Evolutionary conservation across 306 rosid species (phyloP), one percentile per base, ranked within the genome.

Genomic region (Inga oerstediana): DNA sequence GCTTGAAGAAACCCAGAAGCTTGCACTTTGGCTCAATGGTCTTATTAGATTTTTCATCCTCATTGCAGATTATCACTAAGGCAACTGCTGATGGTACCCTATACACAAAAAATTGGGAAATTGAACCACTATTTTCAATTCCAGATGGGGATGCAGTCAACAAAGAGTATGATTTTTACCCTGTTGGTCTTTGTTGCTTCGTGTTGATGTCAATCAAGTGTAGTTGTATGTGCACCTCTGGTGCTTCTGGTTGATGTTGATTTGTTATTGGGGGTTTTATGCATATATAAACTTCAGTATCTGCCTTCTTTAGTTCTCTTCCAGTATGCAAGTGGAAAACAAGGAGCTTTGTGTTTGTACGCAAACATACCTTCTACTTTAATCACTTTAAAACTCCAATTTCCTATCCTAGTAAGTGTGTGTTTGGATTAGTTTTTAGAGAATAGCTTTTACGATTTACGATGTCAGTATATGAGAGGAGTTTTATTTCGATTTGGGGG

Each of bases 81-180:
- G 99, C 97, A 79, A 96, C 95, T 75, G 97, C 92, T 80, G 98
- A 96, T 88, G 93, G 98, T 82, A 91, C 99, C 44, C 93, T 96
- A 54, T 84, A 77, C 83, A 86, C 97, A 27, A 89, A 87, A 73
- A 88, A 96, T 88, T 96, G 99, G 99, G 99, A 96, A 88, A 87
- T 83, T 74, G 99, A 96, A 75, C 98, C 99, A 49, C 94, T 96
- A 68, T 96, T 96, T 62, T 91, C 91, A 9, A 85, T 94, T 77
- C 98, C 97, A 30, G 89, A 84, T 88, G 81, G 80, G 22, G 97
- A 90, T 85, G 79, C 81, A 52, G 82, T 80, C 74, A 86, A 86
- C 75, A 87, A 87, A 84, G 91, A 87, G 98, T 96, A 92, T 22
- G 87, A 24, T 61, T 45, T 89, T 85, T 80, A 67, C 73, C 72